Conservation (phyloP, 106 monocot species). For the Dendrobium officinale region DNA sequence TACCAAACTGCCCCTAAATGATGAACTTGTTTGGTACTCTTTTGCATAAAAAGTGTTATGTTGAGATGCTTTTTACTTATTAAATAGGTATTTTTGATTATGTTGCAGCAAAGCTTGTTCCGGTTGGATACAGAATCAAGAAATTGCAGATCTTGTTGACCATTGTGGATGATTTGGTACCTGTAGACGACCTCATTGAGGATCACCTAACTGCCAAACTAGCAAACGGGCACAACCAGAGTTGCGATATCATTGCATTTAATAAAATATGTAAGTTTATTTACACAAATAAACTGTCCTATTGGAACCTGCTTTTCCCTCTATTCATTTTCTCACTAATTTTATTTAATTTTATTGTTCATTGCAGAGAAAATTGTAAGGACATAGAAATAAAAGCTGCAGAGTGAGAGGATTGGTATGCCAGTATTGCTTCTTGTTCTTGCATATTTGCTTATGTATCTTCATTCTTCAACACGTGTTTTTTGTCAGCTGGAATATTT, state of each 20-base stretch:
- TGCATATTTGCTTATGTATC: too few species aligned
- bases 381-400: background rate
- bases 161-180: slow-evolving; percentile 88
- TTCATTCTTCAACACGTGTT: too few species aligned
- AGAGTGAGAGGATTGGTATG: background rate
- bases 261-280: slow-evolving; percentile 76
- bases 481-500: too few species aligned
- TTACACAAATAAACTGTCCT: background rate
- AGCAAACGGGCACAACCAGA: slow-evolving; percentile 75
- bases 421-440: too few species aligned
- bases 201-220: slow-evolving; percentile 57
- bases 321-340: background rate
- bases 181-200: slow-evolving; percentile 71
- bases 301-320: background rate
- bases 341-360: background rate
- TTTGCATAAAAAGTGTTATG: too few species aligned
- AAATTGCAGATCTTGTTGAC: slow-evolving; percentile 93
- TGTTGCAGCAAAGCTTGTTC: slow-evolving; percentile 72
- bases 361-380: background rate
- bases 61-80: background rate
- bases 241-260: slow-evolving; percentile 90
- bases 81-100: background rate
- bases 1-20: too few species aligned
- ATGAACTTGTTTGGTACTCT: too few species aligned
- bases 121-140: slow-evolving; percentile 92